These are phyloP conservation scores for Colletotrichum graminicola DNA, from an alignment of 2,329 filamentous ascomycete genomes.

Conservation along the genomic window DNA sequence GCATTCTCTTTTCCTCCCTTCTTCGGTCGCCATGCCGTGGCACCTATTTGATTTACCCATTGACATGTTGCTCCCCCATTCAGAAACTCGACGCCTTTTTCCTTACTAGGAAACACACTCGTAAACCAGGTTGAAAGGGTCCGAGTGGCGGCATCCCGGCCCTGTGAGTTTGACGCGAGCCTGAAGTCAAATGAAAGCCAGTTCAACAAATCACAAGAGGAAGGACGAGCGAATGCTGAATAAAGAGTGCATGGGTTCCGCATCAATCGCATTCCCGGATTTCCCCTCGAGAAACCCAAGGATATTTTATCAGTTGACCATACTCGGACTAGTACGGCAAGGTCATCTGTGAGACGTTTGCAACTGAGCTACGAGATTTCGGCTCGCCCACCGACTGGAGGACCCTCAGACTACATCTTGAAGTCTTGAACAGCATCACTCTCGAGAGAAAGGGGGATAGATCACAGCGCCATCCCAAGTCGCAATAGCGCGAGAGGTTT, in stretches of 20 bases:
- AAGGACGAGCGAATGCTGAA: slow-evolving; percentile 13
- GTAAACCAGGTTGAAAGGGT: slow-evolving; percentile 13
- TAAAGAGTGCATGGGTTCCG: slow-evolving; percentile 40
- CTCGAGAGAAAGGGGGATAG: background rate
- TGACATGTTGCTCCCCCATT: background rate
- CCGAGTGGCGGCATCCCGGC: slow-evolving; percentile 32
- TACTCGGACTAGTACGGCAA: background rate
- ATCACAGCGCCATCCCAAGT: background rate
- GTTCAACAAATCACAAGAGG: background rate
- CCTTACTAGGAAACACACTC: slow-evolving; percentile 4
- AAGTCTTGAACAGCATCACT: background rate
- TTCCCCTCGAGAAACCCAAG: background rate
- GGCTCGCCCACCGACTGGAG: slow-evolving; percentile 18
- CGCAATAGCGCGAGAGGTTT: background rate
- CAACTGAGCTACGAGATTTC: slow-evolving; percentile 3
- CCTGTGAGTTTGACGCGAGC: slow-evolving; percentile 32
- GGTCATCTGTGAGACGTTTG: slow-evolving; percentile 23
- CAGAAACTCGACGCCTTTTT: slow-evolving; percentile 15
- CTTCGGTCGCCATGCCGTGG: slow-evolving; percentile 13
- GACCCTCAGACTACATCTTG: background rate
- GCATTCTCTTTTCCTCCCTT: slow-evolving; percentile 11
- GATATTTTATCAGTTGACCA: background rate
- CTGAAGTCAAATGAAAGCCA: slow-evolving; percentile 26
- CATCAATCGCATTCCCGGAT: background rate
- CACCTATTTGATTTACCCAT: background rate